Conservation (phyloP, 2,329 filamentous ascomycete genomes). For the Coniochaeta pulveracea region DNA sequence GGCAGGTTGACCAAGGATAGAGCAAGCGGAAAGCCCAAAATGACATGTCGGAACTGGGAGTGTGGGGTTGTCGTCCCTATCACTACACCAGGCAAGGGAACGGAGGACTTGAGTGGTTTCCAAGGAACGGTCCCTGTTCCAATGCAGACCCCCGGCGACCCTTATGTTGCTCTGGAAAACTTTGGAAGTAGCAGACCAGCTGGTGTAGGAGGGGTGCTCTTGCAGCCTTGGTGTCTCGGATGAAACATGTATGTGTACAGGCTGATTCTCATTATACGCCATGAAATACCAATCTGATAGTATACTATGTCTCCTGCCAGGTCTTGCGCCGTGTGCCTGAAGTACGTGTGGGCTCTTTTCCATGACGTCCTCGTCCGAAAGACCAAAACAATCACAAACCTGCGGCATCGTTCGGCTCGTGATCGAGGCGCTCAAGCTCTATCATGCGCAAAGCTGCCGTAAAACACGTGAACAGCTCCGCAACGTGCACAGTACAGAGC, state of each 20-base stretch:
- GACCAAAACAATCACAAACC: no score
- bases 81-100: neutral
- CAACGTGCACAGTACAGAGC: no score
- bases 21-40: constrained; percentile 53
- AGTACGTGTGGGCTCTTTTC: neutral
- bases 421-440: no score
- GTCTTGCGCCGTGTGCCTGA: neutral
- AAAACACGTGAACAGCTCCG: no score
- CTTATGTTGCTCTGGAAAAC: constrained; percentile 21
- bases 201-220: constrained; percentile 1
- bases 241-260: neutral
- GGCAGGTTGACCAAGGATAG: constrained; percentile 66
- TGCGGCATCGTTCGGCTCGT: neutral
- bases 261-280: neutral
- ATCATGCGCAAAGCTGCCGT: no score
- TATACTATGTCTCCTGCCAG: no score
- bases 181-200: neutral
- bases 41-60: constrained; percentile 90
- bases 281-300: neutral
- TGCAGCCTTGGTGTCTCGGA: constrained; percentile 22
- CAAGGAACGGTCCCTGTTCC: constrained; percentile 47
- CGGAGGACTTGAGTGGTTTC: constrained; percentile 30
- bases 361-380: no score
- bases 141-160: constrained; percentile 46
- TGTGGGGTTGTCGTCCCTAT: constrained; percentile 70